A percentile compares a stretch with the other conserved stretches of the same genome.
phyloP scores from a whole-genome alignment of 2,329 filamentous ascomycete genomes.

The Colletotrichum eremochloae region DNA sequence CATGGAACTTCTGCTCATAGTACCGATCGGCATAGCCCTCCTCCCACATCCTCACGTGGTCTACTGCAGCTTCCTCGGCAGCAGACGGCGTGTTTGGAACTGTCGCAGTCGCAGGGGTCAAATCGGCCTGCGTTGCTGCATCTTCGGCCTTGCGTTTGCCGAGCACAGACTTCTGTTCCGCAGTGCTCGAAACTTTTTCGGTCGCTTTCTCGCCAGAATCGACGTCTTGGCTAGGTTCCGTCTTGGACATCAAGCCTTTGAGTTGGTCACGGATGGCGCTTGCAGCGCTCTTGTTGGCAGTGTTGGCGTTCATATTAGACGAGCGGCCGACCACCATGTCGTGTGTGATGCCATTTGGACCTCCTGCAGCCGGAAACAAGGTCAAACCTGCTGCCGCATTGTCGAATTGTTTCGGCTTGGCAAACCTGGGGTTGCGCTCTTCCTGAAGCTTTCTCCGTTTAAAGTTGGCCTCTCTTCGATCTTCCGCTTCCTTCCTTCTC shows the following conservation, averaged over 20 bases:
- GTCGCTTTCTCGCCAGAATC: slow-evolving; percentile 44
- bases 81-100: slow-evolving; percentile 61
- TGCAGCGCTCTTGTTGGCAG: slow-evolving; percentile 94
- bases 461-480: slow-evolving; percentile 82
- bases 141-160: slow-evolving; percentile 84
- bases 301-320: slow-evolving; percentile 68
- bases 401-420: slow-evolving; percentile 42
- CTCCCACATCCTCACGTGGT: slow-evolving; percentile 93
- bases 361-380: slow-evolving; percentile 54
- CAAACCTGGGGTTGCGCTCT: slow-evolving; percentile 53
- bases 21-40: slow-evolving; percentile 95
- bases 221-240: slow-evolving; percentile 29
- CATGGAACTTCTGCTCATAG: slow-evolving; percentile 96
- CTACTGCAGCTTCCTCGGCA: slow-evolving; percentile 75
- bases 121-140: slow-evolving; percentile 71
- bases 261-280: slow-evolving; percentile 87
- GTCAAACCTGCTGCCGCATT: slow-evolving; percentile 43
- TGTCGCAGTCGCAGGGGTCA: slow-evolving; percentile 72
- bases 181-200: slow-evolving; percentile 32
- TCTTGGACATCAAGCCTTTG: slow-evolving; percentile 59
- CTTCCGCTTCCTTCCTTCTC: slow-evolving; percentile 86
- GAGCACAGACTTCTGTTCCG: slow-evolving; percentile 62
- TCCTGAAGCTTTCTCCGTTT: slow-evolving; percentile 83
- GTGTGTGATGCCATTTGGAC: slow-evolving; percentile 75
- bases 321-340: slow-evolving; percentile 77